Evolutionary conservation across 1,139 yeast species (phyloP).

Genomic region (Hyphopichia wangnamkhiaoensis): DNA sequence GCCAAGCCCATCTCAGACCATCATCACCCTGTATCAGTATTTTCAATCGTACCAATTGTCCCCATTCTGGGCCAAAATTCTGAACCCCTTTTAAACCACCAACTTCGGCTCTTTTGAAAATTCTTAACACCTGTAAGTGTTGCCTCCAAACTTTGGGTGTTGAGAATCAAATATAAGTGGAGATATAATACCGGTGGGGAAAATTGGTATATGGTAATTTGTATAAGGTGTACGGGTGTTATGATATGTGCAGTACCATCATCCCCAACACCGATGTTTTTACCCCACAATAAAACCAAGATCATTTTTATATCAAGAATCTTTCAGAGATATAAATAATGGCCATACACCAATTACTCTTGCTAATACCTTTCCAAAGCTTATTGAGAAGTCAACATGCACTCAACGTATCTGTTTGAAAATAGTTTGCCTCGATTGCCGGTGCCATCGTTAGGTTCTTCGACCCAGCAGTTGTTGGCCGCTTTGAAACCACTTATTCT

Average conservation of each 20-base stretch:
- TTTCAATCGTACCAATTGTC: too few species aligned
- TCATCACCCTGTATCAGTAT: too few species aligned
- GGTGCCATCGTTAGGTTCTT: constrained; percentile 49
- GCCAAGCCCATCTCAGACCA: too few species aligned
- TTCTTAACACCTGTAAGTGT: too few species aligned
- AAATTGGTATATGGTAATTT: not conserved
- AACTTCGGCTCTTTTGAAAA: too few species aligned
- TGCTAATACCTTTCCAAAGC: not conserved
- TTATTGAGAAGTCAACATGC: not conserved
- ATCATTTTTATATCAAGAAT: not conserved
- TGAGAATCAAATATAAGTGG: too few species aligned
- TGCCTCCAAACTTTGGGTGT: too few species aligned
- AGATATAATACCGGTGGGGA: not conserved
- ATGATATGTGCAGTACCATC: not conserved
- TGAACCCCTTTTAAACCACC: too few species aligned
- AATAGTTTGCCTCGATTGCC: constrained; percentile 48
- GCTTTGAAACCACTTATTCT: constrained; percentile 54
- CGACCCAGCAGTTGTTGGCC: constrained; percentile 47
- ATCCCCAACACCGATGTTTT: not conserved
- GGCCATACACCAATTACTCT: not conserved
- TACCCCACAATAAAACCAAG: too few species aligned
- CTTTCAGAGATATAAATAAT: not conserved
- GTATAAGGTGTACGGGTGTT: too few species aligned
- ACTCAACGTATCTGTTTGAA: constrained; percentile 15
- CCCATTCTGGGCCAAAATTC: too few species aligned